Percentiles rank a stretch among this genome's conserved stretches.
phyloP scores from a whole-genome alignment of 2,329 filamentous ascomycete species.

The Blumeriella jaapii region DNA sequence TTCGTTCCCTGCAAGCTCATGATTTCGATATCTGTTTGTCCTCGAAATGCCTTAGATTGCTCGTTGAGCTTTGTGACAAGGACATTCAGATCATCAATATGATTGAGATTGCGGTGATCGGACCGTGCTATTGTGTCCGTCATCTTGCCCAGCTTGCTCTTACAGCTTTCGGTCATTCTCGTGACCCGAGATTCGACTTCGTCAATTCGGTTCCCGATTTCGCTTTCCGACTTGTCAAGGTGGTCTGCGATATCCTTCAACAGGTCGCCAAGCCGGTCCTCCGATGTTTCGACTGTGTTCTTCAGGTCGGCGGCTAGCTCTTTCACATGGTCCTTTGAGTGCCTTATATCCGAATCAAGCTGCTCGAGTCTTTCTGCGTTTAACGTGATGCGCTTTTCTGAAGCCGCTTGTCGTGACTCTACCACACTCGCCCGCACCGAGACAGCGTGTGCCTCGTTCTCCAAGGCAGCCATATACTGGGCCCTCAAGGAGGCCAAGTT shows the following conservation, averaged over 20 bases:
- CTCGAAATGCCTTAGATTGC: background rate
- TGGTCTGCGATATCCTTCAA: background rate
- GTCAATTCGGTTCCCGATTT: background rate
- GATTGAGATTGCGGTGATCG: constrained; percentile 3
- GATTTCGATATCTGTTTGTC: background rate
- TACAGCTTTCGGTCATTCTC: background rate
- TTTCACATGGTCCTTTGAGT: background rate
- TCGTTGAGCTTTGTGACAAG: background rate
- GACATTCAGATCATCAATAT: constrained; percentile 4
- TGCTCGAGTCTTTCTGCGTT: background rate
- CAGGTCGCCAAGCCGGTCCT: background rate
- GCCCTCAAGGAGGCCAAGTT: background rate
- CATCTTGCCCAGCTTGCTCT: background rate
- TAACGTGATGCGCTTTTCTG: background rate
- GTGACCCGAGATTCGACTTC: background rate
- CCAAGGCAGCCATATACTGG: constrained; percentile 2
- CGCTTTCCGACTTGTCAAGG: background rate
- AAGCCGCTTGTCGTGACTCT: background rate
- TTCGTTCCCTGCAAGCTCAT: background rate
- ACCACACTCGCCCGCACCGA: background rate
- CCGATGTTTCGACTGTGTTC: background rate
- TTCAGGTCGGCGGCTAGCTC: background rate
- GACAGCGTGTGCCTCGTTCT: background rate
- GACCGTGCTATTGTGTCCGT: constrained; percentile 1
- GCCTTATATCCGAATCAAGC: background rate